These are phyloP conservation scores for Stygiomarasmius scandens DNA, from an alignment of 1,284 basidiomycete species.

Conservation along the genomic window DNA sequence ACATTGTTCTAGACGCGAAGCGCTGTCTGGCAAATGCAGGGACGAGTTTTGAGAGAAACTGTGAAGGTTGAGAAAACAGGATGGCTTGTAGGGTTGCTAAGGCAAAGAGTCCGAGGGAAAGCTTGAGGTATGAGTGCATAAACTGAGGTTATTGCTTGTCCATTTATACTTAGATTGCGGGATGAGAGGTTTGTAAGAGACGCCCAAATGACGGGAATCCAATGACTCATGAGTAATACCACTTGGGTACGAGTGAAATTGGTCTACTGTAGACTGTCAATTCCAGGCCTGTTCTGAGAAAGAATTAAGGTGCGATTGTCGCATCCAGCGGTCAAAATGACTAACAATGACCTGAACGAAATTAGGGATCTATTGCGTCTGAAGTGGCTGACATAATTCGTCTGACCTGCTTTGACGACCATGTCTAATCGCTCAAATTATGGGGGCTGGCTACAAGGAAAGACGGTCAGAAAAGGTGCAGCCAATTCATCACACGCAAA, in stretches of 20 bases:
- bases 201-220: not conserved
- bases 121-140: not conserved
- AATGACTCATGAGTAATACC: too few species aligned
- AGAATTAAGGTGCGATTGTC: too few species aligned
- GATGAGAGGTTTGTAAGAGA: not conserved
- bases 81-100: not conserved
- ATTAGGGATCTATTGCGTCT: too few species aligned
- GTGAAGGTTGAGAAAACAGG: constrained; percentile 3
- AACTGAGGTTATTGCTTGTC: not conserved
- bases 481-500: constrained; percentile 44
- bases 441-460: constrained; percentile 66
- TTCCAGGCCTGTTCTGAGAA: too few species aligned
- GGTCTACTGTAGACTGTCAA: too few species aligned
- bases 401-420: not conserved
- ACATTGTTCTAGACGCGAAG: not conserved
- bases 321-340: too few species aligned
- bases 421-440: constrained; percentile 29
- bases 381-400: not conserved
- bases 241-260: too few species aligned
- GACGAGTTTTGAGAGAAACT: constrained; percentile 1
- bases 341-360: too few species aligned
- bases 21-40: not conserved
- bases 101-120: not conserved
- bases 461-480: constrained; percentile 69
- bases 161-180: not conserved